Evolutionary conservation across 2,329 filamentous ascomycete genomes (phyloP), one percentile per base, ranked within the genome.

Genomic region (Epichloe amarillans): DNA sequence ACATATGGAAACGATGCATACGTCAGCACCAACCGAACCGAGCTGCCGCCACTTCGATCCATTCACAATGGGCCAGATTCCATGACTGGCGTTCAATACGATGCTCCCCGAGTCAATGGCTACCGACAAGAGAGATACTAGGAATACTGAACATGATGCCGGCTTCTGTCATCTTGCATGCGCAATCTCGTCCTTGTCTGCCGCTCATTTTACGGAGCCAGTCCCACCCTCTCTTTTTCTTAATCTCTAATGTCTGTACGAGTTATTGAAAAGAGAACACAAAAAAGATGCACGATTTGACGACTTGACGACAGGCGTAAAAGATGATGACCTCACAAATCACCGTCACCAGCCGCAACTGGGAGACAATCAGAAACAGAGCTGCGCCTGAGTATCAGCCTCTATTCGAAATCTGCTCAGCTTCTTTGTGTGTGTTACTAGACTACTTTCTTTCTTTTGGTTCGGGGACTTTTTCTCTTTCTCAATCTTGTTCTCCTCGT

Each of bases 41-140:
- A 80, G 57, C 66, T 83, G 33, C 79, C 79, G 12, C 79, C 79
- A 2, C 67, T 83, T 37, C 71, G 79, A 11, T 72, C 74, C 15
- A 63, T 80, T 15, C 73, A 70, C 57, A 68, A 67, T 47, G 65
- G 64, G 0, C 74, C 79, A 1, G 80, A 83, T 21, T 77, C 77
- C 1, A 84, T 84, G 80, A 81, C 77, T 1, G 80, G 80, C 2
- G 78, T 84, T 5, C 80, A 83, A 59, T 84, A 83, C 48, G 77
- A 80, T 30, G 65, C 67, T 5, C 67, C 73, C 2, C 68, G 72
- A 21, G 55, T 66, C 7, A 74, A 72, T 52, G 73, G 73, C 5
- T 79, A 70, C 56, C 71, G 74, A 41, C 61, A 60, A 51, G 72
- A 68, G 42, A 60, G 66, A 49, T 69, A 67, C 51, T 69, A 58